Evolutionary conservation across 2,329 filamentous ascomycete species (phyloP), one percentile per base, ranked within the genome.

Genomic region (Atkinsonella hypoxylon): DNA sequence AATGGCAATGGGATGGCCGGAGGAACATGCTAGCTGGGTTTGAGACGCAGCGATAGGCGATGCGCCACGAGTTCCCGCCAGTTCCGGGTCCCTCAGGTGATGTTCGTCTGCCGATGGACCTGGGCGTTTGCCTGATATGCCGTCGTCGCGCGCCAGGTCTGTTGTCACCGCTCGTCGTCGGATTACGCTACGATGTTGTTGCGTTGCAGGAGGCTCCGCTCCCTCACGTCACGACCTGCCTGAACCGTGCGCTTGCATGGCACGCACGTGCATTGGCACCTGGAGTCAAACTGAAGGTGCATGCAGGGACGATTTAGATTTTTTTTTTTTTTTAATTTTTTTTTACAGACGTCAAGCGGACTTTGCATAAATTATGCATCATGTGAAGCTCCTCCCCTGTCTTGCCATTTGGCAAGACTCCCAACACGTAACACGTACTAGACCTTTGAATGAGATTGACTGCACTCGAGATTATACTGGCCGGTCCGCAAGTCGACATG

Each of bases 241-340:
- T 57, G 60, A 59, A 61, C 62, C 56, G 61, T 61, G 62, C 61
- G 43, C 51, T 57, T 38, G 38, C 32, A 51, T 40, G 42, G 32
- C 46, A 40, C 13, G 32, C 34, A 36, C 34, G 11, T 36, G 34
- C 34, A 34, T 34, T 34, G 13, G 32, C 20, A 22, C 20, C 20
- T 8, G 4, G 26, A 26, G 26, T 26, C 4, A 26, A 8, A 26
- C 26, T 7, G 6, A 8, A 26, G 4, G 4, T 26, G 4, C 26
- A 8, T 26, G 8, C 26, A 26, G 26, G 7, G 26, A 26, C 5
- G 1, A 26, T 26, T 26, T 26, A 7, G 5, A 15, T 12, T 10
- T 12, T 15, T 36, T 34, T 10, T 34, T 3, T n/a, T n/a, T n/a
- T 26, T 26, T 26, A 4, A 15, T 12, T 10, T 12, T 15, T 36